phyloP scores from a whole-genome alignment of 345 rosid genomes.

The Noccaea bulbosa region DNA sequence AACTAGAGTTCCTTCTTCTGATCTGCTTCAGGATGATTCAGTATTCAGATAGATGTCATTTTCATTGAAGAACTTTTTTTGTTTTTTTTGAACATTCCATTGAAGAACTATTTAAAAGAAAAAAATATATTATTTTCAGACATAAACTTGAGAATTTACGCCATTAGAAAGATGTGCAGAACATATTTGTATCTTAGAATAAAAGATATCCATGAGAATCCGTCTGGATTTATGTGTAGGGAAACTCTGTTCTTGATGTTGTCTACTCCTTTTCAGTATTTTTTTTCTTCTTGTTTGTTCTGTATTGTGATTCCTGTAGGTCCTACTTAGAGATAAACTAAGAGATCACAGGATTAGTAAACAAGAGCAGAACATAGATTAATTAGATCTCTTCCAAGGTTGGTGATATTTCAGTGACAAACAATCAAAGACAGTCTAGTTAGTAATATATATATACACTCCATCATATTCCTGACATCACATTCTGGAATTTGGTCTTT shows the following conservation, averaged over 20 bases:
- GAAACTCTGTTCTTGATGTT: constrained; percentile 34
- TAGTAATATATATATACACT: constrained; percentile 44
- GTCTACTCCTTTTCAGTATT: too few relatives aligned
- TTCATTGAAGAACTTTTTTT: too few relatives aligned
- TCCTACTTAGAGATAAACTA: constrained; percentile 31
- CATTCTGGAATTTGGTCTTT: constrained; percentile 56
- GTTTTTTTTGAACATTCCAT: too few relatives aligned
- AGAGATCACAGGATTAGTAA: constrained; percentile 24
- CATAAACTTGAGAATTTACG: too few relatives aligned
- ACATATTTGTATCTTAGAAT: neutral
- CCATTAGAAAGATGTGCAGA: neutral
- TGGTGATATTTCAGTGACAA: constrained; percentile 24
- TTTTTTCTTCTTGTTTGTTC: neutral
- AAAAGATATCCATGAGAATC: neutral
- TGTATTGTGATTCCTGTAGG: constrained; percentile 23
- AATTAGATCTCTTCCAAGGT: neutral
- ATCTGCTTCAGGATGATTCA: constrained; percentile 18
- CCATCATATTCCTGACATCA: constrained; percentile 59
- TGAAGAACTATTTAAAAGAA: constrained; percentile 2
- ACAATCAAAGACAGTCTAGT: constrained; percentile 15
- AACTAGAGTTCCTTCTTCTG: constrained; percentile 37
- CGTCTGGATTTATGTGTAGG: neutral
- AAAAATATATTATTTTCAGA: neutral
- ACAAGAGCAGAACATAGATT: constrained; percentile 28
- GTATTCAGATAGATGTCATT: too few relatives aligned